A percentile compares a stretch with the other conserved stretches of the same genome.
phyloP scores from a whole-genome alignment of 2,329 filamentous ascomycete genomes.

The Grosmannia clavigera region DNA sequence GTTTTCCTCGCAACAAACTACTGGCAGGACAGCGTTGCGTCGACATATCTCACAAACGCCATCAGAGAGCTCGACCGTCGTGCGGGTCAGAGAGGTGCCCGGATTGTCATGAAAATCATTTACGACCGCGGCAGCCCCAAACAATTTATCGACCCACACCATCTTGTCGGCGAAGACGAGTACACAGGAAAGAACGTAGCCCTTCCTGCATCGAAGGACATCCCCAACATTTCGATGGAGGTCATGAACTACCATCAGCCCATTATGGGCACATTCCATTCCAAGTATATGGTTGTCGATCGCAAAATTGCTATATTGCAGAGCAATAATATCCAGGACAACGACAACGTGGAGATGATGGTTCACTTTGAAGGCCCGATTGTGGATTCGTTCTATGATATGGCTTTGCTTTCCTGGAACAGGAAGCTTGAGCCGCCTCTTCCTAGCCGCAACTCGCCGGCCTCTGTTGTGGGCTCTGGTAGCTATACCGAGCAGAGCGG shows the following conservation, averaged over 20 bases:
- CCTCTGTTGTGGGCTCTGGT: slow-evolving; percentile 20
- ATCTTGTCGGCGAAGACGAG: slow-evolving; percentile 42
- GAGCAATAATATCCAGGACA: slow-evolving; percentile 71
- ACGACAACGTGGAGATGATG: slow-evolving; percentile 75
- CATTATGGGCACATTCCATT: slow-evolving; percentile 61
- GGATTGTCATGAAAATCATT: slow-evolving; percentile 58
- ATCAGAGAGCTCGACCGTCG: slow-evolving; percentile 56
- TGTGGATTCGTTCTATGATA: slow-evolving; percentile 65
- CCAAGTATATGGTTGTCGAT: slow-evolving; percentile 69
- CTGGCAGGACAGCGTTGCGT: slow-evolving; percentile 59
- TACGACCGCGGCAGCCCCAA: slow-evolving; percentile 59
- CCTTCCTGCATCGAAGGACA: slow-evolving; percentile 49
- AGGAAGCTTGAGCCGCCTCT: slow-evolving; percentile 47
- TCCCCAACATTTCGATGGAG: slow-evolving; percentile 59
- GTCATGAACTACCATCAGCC: slow-evolving; percentile 63
- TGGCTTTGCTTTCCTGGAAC: slow-evolving; percentile 60
- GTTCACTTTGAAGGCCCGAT: slow-evolving; percentile 63
- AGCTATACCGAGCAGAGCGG: slow-evolving; percentile 1
- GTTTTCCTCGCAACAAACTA: slow-evolving; percentile 66
- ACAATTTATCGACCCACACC: slow-evolving; percentile 54
- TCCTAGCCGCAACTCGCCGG: slow-evolving; percentile 40
- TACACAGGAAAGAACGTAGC: slow-evolving; percentile 46
- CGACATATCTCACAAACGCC: slow-evolving; percentile 53
- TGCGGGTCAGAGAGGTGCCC: slow-evolving; percentile 42
- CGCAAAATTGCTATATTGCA: slow-evolving; percentile 56